A percentile compares a stretch with the other conserved stretches of the same genome.
These are phyloP conservation scores for Lactifluus piperatus DNA, from an alignment of 768 basidiomycete species.

Conservation along the genomic window DNA sequence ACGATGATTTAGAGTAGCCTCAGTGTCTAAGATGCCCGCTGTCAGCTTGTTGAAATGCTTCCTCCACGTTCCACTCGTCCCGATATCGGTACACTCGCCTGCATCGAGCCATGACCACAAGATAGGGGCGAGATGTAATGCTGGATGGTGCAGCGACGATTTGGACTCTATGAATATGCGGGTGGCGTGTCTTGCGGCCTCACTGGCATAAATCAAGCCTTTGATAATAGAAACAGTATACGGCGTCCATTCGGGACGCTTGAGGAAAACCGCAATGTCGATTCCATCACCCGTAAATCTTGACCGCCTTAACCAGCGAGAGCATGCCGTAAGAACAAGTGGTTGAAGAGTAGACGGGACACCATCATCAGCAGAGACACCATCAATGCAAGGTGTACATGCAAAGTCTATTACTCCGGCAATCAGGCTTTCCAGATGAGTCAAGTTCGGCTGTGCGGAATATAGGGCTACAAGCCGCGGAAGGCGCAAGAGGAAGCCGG, in stretches of 20 bases:
- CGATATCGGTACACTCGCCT: background rate
- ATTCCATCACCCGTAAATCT: slow-evolving; percentile 18
- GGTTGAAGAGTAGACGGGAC: slow-evolving; percentile 1
- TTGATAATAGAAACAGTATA: slow-evolving; percentile 38
- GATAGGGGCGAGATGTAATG: slow-evolving; percentile 19
- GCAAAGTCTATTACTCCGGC: slow-evolving; percentile 1
- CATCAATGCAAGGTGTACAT: slow-evolving; percentile 9
- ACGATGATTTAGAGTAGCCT: background rate
- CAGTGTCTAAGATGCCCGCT: slow-evolving; percentile 10
- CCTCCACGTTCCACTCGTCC: background rate
- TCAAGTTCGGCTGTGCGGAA: background rate
- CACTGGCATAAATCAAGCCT: slow-evolving; percentile 36
- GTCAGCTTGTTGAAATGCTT: slow-evolving; percentile 20
- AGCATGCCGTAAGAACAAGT: background rate
- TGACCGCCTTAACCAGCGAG: slow-evolving; percentile 12
- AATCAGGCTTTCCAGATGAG: slow-evolving; percentile 10
- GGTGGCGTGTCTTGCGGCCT: slow-evolving; percentile 7
- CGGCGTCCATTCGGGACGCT: slow-evolving; percentile 34
- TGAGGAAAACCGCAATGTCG: slow-evolving; percentile 32
- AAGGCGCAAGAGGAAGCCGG: slow-evolving; percentile 9
- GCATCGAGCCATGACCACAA: slow-evolving; percentile 21
- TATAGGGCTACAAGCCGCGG: slow-evolving; percentile 7
- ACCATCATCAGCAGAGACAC: background rate
- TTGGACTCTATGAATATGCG: slow-evolving; percentile 21
- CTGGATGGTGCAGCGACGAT: slow-evolving; percentile 3